Evolutionary conservation across 2,329 filamentous ascomycete genomes (phyloP), one percentile per base, ranked within the genome.

Genomic region (Fusarium sp.): DNA sequence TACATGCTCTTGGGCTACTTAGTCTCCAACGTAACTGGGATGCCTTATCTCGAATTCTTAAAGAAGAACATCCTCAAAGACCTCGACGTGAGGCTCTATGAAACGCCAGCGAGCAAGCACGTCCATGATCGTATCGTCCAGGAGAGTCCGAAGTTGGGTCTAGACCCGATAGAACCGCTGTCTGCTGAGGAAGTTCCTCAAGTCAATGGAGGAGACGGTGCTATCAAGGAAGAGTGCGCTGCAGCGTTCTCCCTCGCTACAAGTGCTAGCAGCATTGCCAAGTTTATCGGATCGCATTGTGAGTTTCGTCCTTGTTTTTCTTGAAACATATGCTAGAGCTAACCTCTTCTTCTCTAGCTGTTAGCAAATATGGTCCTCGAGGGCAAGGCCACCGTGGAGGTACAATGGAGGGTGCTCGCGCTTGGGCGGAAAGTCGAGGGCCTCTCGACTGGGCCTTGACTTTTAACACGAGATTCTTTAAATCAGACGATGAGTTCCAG

Each of bases 151-250:
- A 32, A 35, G 2, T 54, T 44, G 5, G 64, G 53, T 9, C 29
- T 12, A 1, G 51, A 69, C 13, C 39, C 65, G 1, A 47, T 44
- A 2, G 35, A 47, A 1, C 65, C 60, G 2, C 39, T 44, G 13
- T 43, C 46, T 1, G 6, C 31, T 1, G 24, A 53, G 3, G 8
- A 41, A n/a, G 53, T 67, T 4, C 49, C 55, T 6, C 45, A 26
- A 2, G 48, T 47, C 6, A 28, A 55, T 15, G 56, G 63, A 32
- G 65, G 63, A 11, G 54, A 63, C 6, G 65, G 65, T 8, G 48
- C 43, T 2, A 49, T 69, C n/a, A 69, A 69, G 26, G 65, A 68
- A 38, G 60, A 69, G 13, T 58, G 51, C 4, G 49, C 44, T 4
- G 63, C 63, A 6, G 51, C 46, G 2, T 58, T 69, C 38, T 53